These are phyloP conservation scores for Suzukiozyma palmioleophila DNA, from an alignment of 1,139 yeast genomes.

Conservation along the genomic window DNA sequence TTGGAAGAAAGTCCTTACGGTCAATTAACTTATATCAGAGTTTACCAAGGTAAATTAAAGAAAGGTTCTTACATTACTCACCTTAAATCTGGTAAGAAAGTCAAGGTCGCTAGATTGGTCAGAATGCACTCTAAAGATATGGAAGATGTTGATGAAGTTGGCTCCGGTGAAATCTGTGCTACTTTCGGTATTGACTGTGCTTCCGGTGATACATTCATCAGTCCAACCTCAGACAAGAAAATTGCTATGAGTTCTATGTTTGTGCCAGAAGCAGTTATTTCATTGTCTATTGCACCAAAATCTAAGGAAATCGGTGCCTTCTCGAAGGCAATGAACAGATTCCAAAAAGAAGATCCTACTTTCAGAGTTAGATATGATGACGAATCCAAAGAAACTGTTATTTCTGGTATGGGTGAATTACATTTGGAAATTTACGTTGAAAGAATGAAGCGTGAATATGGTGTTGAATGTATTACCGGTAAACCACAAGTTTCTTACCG, in stretches of 20 bases:
- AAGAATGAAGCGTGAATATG: conserved; percentile 96
- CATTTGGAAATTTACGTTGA: conserved; percentile 96
- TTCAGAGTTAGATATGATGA: conserved; percentile 87
- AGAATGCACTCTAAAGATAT: conserved; percentile 98
- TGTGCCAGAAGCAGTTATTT: conserved; percentile 97
- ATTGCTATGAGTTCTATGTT: conserved; percentile 96
- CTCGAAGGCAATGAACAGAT: conserved; percentile 93
- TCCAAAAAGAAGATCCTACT: conserved; percentile 98
- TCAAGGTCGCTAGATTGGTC: conserved; percentile 90
- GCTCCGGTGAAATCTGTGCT: conserved; percentile 98
- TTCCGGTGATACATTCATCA: conserved; percentile 96
- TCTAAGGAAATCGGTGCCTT: conserved; percentile 80
- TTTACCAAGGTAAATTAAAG: conserved; percentile 90
- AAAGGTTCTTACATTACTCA: conserved; percentile 89
- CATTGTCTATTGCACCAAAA: conserved; percentile 85
- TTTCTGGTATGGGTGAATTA: conserved; percentile 98
- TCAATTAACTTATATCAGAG: conserved; percentile 93
- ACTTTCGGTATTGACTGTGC: conserved; percentile 99
- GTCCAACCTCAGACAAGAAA: conserved; percentile 61
- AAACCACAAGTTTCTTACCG: conserved; percentile 98
- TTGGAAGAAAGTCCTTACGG: conserved; percentile 98
- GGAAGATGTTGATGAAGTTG: conserved; percentile 95
- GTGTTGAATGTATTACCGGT: conserved; percentile 93
- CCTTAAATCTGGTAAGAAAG: conserved; percentile 88
- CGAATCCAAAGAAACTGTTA: conserved; percentile 92